Base-by-base conservation (phyloP, 805 yeast species). In the Cyberlindnera suaveolens region DNA sequence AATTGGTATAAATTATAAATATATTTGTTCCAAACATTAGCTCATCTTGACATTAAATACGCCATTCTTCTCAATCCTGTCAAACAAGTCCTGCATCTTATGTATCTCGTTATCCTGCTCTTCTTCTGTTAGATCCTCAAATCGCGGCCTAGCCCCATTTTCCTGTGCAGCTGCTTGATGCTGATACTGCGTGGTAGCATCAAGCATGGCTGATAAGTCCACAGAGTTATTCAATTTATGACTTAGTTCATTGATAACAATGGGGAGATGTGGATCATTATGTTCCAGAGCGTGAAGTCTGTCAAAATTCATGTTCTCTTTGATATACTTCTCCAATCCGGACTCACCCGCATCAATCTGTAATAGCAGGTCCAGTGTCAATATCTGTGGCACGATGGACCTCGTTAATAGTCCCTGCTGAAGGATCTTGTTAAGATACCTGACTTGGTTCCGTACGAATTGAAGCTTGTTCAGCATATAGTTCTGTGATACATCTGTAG, bases 271-370 rank as follows among this genome's bases (percentile, higher is more conserved):
- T 14, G 54, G 51, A 40, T 57, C 60, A 8, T 33, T n/a, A 16
- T 11, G 34, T 6, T 26, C 32, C 4, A 53, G 23, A 6, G 32
- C 11, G 3, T 38, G 31, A 4, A 58, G 36, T 13, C 35, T 18
- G 5, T 44, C 38, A 1, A 53, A 3, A 33, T 52, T 18, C 6
- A 58, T 32, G 17, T 48, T 41, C 2, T 45, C 44, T 19, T 39
- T 38, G 7, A 58, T 45, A n/a, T 47, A 41, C 10, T 42, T 36
- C 19, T 42, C 49, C 8, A 55, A 47, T 15, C 47, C 52, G 18
- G 41, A 34, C 62, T 71, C 52, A 50, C 72, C 52, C 56, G 71
- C 52, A 54, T 72, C 61, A 26, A 56, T 50, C 6, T 57, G 47
- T 6, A 58, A 36, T 2, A 56, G 33, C 0, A 53, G 40, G 27